Percentiles rank a stretch among this genome's conserved stretches.
Conservation (phyloP, 129 eudicot species). For the Scalesia atractyloides region DNA sequence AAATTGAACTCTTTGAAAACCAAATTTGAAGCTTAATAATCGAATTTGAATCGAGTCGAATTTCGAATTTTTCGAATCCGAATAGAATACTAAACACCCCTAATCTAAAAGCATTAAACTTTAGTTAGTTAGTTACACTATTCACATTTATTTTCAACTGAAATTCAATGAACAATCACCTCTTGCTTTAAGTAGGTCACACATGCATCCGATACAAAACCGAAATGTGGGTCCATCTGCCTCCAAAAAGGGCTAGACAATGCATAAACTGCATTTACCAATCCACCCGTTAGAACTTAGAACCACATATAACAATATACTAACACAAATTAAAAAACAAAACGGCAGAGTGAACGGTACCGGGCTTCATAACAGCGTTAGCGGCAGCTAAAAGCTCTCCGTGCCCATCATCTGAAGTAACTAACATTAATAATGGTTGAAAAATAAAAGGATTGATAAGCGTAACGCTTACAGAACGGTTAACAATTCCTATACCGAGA, state of each 20-base stretch:
- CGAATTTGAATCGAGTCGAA: too few relatives aligned
- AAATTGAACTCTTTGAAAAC: too few relatives aligned
- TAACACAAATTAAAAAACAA: not conserved
- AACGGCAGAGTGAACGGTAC: constrained; percentile 38
- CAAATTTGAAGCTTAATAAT: too few relatives aligned
- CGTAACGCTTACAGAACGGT: not conserved
- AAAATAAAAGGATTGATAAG: constrained; percentile 1
- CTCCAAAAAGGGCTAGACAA: constrained; percentile 66
- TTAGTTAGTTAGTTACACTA: not conserved
- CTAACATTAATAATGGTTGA: constrained; percentile 26
- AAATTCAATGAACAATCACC: constrained; percentile 26
- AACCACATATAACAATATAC: not conserved
- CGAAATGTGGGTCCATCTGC: constrained; percentile 63
- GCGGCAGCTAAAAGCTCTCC: constrained; percentile 82
- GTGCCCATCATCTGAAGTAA: constrained; percentile 70
- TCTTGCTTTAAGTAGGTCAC: constrained; percentile 56
- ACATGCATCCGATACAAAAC: constrained; percentile 57
- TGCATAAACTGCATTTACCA: constrained; percentile 50
- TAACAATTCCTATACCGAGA: constrained; percentile 48
- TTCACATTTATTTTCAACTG: not conserved
- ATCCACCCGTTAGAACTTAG: constrained; percentile 15
- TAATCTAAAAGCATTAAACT: constrained; percentile 5
- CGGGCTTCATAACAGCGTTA: constrained; percentile 58
- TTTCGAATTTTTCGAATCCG: too few relatives aligned
- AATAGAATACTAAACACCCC: too few relatives aligned